These are phyloP conservation scores for Aspergillus carlsbadensis DNA, from an alignment of 495 filamentous ascomycete species.

Conservation along the genomic window DNA sequence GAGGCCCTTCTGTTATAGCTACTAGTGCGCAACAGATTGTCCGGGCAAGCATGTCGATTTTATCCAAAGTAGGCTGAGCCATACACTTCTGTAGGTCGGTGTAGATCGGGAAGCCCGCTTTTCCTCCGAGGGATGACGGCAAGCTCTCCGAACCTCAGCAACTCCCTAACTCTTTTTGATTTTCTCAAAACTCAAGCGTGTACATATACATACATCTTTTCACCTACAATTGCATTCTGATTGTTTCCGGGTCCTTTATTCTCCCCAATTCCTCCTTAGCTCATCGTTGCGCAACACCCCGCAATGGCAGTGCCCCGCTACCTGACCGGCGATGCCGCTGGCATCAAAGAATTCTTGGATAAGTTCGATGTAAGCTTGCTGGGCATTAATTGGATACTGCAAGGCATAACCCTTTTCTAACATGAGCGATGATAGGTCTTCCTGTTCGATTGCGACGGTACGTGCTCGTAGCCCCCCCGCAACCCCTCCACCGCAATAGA, in stretches of 20 bases:
- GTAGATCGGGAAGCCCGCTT: not conserved
- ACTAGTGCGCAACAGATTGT: no score
- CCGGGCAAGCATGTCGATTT: no score
- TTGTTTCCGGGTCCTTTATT: not conserved
- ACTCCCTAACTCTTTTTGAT: not conserved
- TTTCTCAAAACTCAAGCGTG: not conserved
- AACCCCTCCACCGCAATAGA: not conserved
- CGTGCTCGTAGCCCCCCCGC: constrained; percentile 17
- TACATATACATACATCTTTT: not conserved
- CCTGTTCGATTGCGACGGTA: constrained; percentile 96
- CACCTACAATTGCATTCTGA: not conserved
- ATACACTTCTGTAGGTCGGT: not conserved
- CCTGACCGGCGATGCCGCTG: constrained; percentile 73
- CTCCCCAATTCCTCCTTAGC: not conserved
- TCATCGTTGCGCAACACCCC: constrained; percentile 17
- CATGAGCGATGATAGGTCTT: constrained; percentile 66
- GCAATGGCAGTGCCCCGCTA: constrained; percentile 57
- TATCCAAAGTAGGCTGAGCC: no score
- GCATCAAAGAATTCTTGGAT: constrained; percentile 78
- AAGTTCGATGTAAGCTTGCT: constrained; percentile 77
- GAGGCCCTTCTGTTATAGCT: not conserved
- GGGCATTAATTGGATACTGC: not conserved
- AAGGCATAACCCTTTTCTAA: no score
- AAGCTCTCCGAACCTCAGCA: not conserved
- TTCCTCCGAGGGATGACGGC: constrained; percentile 11